phyloP scores from a whole-genome alignment of 805 yeast genomes.

The Crinitomyces ghanaensis region DNA sequence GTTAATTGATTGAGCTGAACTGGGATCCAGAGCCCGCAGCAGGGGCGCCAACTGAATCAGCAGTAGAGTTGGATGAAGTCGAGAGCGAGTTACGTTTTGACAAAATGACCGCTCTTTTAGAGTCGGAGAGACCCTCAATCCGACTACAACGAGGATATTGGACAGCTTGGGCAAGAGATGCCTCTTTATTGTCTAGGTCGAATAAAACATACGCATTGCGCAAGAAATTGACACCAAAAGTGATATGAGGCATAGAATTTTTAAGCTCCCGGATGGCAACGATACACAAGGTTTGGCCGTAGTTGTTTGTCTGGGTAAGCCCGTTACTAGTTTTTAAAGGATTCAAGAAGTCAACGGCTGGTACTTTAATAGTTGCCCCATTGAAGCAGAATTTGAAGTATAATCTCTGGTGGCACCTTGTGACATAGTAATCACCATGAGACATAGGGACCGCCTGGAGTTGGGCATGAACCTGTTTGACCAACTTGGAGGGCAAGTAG shows the following conservation, averaged over 20 bases:
- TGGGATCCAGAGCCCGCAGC: no score
- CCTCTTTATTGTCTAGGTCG: conserved; percentile 46
- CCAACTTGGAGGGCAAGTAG: conserved; percentile 32
- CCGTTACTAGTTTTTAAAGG: conserved; percentile 4
- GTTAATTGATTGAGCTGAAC: no score
- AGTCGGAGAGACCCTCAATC: conserved; percentile 22
- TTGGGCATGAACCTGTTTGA: conserved; percentile 11
- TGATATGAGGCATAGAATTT: conserved; percentile 13
- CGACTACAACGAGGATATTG: conserved; percentile 18
- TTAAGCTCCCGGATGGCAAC: conserved; percentile 6
- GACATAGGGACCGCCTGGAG: conserved; percentile 6
- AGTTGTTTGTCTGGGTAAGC: conserved; percentile 1
- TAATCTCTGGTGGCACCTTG: conserved; percentile 9
- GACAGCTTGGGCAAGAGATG: conserved; percentile 43
- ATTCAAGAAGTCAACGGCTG: conserved; percentile 16
- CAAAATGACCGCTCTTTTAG: conserved; percentile 19
- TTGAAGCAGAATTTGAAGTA: conserved; percentile 14
- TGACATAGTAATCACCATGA: conserved; percentile 3
- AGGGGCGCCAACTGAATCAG: no score
- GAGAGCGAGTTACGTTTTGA: conserved; percentile 15
- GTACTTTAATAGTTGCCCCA: conserved; percentile 17
- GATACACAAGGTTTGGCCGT: conserved; percentile 8
- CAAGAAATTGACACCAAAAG: conserved; percentile 58
- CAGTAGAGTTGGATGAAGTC: no score
- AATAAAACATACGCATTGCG: conserved; percentile 56